Percentiles rank a stretch among this genome's conserved stretches.
Evolutionary conservation across 257 asterid species (phyloP).

Genomic region (Plantago ovata): DNA sequence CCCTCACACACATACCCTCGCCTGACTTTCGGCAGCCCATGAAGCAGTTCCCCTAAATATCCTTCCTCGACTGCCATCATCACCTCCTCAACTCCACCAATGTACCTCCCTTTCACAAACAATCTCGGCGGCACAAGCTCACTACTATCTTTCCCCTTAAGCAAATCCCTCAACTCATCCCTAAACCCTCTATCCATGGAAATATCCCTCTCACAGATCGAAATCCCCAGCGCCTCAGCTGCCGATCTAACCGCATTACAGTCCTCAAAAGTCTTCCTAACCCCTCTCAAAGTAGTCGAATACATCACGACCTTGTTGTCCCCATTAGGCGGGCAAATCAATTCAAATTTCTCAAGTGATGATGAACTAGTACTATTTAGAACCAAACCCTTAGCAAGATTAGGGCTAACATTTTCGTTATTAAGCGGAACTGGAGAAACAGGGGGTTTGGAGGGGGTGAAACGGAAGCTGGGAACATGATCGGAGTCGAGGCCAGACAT

Average conservation of each 20-base stretch:
- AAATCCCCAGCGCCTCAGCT: conserved; percentile 46
- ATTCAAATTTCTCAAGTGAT: conserved; percentile 40
- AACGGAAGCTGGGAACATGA: conserved; percentile 46
- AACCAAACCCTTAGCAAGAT: conserved; percentile 12
- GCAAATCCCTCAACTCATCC: conserved; percentile 57
- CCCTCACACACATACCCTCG: conserved; percentile 65
- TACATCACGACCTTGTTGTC: conserved; percentile 65
- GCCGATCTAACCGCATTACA: conserved; percentile 82
- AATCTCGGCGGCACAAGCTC: conserved; percentile 68
- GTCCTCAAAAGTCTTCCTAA: conserved; percentile 78
- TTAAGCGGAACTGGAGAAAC: background rate
- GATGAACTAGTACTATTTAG: no score
- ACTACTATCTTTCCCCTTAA: conserved; percentile 41
- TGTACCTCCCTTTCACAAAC: conserved; percentile 68
- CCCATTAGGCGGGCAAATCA: conserved; percentile 73
- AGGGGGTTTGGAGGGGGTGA: conserved; percentile 26
- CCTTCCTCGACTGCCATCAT: conserved; percentile 68
- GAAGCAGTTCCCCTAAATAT: conserved; percentile 43
- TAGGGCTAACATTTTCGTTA: conserved; percentile 32
- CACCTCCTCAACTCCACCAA: conserved; percentile 82
- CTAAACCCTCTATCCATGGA: conserved; percentile 82
- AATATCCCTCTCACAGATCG: conserved; percentile 67
- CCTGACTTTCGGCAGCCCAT: conserved; percentile 51
- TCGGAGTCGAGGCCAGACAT: conserved; percentile 79
- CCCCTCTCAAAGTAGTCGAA: conserved; percentile 84